phyloP scores from a whole-genome alignment of 768 basidiomycete species.

The Dentipellis sp. region DNA sequence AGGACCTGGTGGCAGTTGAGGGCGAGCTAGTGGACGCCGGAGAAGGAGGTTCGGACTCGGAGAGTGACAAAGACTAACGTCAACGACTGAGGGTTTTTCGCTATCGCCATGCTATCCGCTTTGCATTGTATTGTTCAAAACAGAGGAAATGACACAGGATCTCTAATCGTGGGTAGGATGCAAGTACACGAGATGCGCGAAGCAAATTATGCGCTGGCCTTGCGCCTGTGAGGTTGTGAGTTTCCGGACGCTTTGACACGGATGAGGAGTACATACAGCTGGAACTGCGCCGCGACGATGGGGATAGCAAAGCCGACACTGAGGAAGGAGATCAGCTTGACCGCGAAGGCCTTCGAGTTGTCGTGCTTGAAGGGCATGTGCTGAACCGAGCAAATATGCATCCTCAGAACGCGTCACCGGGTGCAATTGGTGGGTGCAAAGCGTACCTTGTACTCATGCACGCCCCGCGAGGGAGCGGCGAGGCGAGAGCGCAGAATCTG shows the following conservation, averaged over 20 bases:
- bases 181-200: too few relatives aligned
- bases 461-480: constrained; percentile 9
- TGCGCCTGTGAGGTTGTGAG: not conserved
- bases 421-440: not conserved
- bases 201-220: not conserved
- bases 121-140: not conserved
- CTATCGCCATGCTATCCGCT: not conserved
- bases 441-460: constrained; percentile 10
- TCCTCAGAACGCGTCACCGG: too few relatives aligned
- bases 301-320: constrained; percentile 11
- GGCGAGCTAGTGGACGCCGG: not conserved
- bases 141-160: not conserved
- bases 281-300: constrained; percentile 16
- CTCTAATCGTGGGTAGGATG: not conserved
- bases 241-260: not conserved
- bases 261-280: constrained; percentile 15
- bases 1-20: constrained; percentile 9
- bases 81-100: not conserved
- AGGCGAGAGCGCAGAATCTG: constrained; percentile 10
- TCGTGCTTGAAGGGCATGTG: constrained; percentile 14
- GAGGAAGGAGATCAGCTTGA: constrained; percentile 10
- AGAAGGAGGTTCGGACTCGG: constrained; percentile 1
- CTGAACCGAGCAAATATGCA: not conserved
- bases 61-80: not conserved
- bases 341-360: constrained; percentile 8